Evolutionary conservation across 2,329 filamentous ascomycete species (phyloP).

Genomic region (Aspergillus transmontanensis): DNA sequence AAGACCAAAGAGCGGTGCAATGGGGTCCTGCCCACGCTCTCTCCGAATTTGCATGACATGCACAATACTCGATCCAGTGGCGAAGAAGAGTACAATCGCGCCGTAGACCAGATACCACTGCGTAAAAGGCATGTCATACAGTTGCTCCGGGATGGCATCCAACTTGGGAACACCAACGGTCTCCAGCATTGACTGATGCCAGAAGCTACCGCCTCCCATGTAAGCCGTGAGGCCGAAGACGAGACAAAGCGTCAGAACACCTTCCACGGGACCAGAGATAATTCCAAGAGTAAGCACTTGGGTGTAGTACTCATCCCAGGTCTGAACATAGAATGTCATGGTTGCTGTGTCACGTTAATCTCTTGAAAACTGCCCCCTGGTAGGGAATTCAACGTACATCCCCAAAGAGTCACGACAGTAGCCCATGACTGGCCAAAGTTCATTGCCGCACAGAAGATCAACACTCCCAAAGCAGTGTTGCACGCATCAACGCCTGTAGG

Average conservation of each 20-base stretch:
- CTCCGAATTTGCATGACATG: constrained; percentile 85
- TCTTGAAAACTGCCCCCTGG: background rate
- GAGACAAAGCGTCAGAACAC: constrained; percentile 77
- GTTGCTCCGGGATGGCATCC: constrained; percentile 64
- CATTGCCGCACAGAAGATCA: constrained; percentile 89
- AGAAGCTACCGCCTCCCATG: constrained; percentile 87
- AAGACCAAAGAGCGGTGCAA: constrained; percentile 72
- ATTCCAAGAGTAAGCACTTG: constrained; percentile 91
- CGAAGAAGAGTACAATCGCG: constrained; percentile 76
- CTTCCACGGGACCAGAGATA: constrained; percentile 93
- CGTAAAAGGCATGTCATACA: constrained; percentile 84
- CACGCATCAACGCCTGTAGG: constrained; percentile 76
- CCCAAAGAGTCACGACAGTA: constrained; percentile 81
- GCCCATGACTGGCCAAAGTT: constrained; percentile 93
- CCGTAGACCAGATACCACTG: constrained; percentile 94
- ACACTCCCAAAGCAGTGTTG: constrained; percentile 90
- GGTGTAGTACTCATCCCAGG: constrained; percentile 99
- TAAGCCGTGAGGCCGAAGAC: constrained; percentile 84
- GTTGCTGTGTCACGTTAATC: constrained; percentile 57
- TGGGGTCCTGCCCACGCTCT: constrained; percentile 70
- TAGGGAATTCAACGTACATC: constrained; percentile 58
- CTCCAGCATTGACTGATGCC: constrained; percentile 79
- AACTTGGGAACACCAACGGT: constrained; percentile 69
- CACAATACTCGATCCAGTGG: constrained; percentile 71
- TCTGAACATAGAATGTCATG: constrained; percentile 97